phyloP scores from a whole-genome alignment of 768 basidiomycete genomes.

The Trametes cubensis region DNA sequence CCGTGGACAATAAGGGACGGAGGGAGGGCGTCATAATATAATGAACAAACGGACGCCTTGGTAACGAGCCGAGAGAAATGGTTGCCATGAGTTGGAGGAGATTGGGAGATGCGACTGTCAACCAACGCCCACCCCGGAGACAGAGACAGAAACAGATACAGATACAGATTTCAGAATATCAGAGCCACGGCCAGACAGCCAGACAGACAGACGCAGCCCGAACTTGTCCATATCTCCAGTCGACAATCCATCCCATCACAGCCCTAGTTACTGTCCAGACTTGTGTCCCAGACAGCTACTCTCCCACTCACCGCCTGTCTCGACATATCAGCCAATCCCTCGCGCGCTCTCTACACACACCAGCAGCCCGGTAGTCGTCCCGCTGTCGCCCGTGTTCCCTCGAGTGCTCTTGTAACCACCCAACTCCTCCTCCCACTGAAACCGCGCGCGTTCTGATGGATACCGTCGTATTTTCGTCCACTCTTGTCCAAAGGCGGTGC shows the following conservation, averaged over 20 bases:
- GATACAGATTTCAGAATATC: too few species aligned
- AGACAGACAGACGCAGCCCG: too few species aligned
- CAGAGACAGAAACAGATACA: neutral
- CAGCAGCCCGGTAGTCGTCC: slow-evolving; percentile 5
- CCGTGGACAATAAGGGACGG: slow-evolving; percentile 18
- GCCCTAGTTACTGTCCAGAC: neutral
- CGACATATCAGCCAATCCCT: slow-evolving; percentile 10
- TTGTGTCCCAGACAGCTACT: neutral
- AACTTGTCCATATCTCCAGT: too few species aligned
- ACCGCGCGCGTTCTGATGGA: slow-evolving; percentile 22
- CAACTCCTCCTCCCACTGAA: slow-evolving; percentile 5
- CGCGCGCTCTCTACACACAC: slow-evolving; percentile 4
- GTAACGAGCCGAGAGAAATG: slow-evolving; percentile 32
- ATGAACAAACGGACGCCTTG: slow-evolving; percentile 25
- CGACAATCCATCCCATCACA: too few species aligned
- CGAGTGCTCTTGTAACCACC: slow-evolving; percentile 8
- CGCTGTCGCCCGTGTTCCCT: slow-evolving; percentile 3
- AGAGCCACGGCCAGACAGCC: too few species aligned
- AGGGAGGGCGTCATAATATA: slow-evolving; percentile 23
- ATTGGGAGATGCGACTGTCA: slow-evolving; percentile 20
- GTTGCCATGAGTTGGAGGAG: slow-evolving; percentile 32
- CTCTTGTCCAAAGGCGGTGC: slow-evolving; percentile 9
- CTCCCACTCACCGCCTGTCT: slow-evolving; percentile 1
- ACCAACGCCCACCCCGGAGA: slow-evolving; percentile 10
- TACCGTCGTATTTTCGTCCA: slow-evolving; percentile 15